Percentiles rank a stretch among this genome's conserved stretches.
These are phyloP conservation scores for Phytophthora hybrid DNA, from an alignment of 352 stramenopile species.

Conservation along the genomic window DNA sequence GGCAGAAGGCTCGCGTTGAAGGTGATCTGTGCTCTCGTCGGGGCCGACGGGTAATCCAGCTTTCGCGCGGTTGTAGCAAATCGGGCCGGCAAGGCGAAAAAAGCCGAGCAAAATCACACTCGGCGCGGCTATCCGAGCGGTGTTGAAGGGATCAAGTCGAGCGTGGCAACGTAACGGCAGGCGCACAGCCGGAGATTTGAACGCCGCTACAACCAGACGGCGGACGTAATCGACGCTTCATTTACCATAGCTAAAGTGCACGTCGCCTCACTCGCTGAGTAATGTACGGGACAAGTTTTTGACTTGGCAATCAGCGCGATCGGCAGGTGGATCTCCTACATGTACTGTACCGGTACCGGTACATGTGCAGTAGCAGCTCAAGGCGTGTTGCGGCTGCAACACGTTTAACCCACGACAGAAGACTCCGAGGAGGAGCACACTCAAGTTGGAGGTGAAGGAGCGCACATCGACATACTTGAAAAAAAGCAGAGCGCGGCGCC, in stretches of 20 bases:
- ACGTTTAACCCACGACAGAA: no score
- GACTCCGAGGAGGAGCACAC: constrained; percentile 2
- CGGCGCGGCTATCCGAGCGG: constrained; percentile 23
- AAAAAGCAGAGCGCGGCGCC: constrained; percentile 16
- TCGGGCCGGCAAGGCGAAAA: constrained; percentile 27
- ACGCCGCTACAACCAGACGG: constrained; percentile 32
- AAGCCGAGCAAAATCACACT: constrained; percentile 8
- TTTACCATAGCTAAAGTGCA: not conserved
- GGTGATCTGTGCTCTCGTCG: not conserved
- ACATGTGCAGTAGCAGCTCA: no score
- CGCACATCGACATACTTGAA: constrained; percentile 17
- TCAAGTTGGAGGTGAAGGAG: constrained; percentile 21
- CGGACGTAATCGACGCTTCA: constrained; percentile 23
- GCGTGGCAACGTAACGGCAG: constrained; percentile 31
- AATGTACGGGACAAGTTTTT: constrained; percentile 30
- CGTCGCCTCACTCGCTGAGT: constrained; percentile 9
- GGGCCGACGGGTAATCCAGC: constrained; percentile 10
- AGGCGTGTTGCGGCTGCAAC: no score
- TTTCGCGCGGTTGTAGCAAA: constrained; percentile 39
- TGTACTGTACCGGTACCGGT: no score
- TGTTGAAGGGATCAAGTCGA: constrained; percentile 34
- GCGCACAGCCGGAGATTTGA: constrained; percentile 41
- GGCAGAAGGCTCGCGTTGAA: constrained; percentile 37
- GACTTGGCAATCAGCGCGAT: constrained; percentile 17
- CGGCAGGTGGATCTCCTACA: constrained; percentile 23